These are phyloP conservation scores for Colletotrichum spaethianum DNA, from an alignment of 2,329 filamentous ascomycete species.

Conservation along the genomic window DNA sequence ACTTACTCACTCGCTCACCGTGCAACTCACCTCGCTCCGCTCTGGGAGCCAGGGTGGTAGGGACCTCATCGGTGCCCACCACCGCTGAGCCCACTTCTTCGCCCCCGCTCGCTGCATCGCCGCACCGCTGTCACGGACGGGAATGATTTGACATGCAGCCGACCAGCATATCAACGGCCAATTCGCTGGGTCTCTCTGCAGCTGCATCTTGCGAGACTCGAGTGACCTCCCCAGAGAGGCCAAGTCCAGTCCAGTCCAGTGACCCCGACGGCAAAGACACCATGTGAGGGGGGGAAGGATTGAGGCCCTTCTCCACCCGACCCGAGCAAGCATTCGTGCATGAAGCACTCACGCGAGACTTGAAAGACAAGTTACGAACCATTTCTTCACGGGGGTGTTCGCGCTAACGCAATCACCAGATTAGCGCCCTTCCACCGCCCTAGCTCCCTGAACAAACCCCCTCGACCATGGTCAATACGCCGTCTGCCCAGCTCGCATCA, in stretches of 20 bases:
- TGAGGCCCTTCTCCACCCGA: not conserved
- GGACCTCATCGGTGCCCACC: not conserved
- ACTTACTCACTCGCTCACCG: not conserved
- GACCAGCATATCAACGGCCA: slow-evolving; percentile 21
- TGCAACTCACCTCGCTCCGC: not conserved
- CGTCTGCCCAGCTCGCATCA: not conserved
- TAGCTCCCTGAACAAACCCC: slow-evolving; percentile 18
- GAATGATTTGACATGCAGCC: slow-evolving; percentile 31
- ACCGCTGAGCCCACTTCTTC: not conserved
- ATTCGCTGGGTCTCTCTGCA: slow-evolving; percentile 23
- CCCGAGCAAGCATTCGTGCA: not conserved
- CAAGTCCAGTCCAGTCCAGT: not conserved
- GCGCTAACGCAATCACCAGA: slow-evolving; percentile 27
- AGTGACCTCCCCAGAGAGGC: not conserved
- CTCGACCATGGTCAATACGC: not conserved
- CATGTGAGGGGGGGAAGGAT: slow-evolving; percentile 3
- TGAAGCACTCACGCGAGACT: not conserved
- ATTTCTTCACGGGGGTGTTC: slow-evolving; percentile 25
- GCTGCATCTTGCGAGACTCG: slow-evolving; percentile 8
- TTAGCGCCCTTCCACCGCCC: slow-evolving; percentile 9
- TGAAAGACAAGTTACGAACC: slow-evolving; percentile 14
- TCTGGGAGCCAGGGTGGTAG: not conserved
- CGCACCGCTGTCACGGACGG: slow-evolving; percentile 26
- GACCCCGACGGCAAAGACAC: not conserved
- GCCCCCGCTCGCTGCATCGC: not conserved